Conservation (phyloP, 129 eudicot species). For the Smallanthus sonchifolius region DNA sequence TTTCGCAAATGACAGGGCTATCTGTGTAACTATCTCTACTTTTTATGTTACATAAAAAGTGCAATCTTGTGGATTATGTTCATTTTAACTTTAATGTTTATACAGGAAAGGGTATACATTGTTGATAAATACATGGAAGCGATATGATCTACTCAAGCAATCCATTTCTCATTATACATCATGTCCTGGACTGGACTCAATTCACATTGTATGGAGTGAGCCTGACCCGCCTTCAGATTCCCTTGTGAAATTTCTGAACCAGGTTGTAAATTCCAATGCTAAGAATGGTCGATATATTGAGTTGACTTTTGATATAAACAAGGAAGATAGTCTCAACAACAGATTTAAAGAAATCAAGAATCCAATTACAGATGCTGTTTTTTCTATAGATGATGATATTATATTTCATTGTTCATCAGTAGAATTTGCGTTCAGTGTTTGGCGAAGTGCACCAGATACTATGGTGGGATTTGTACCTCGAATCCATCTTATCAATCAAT, state of each 20-base stretch:
- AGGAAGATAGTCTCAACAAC: conserved; percentile 83
- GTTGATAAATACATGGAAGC: conserved; percentile 81
- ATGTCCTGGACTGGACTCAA: conserved; percentile 73
- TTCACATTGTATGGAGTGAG: conserved; percentile 87
- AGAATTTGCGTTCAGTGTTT: conserved; percentile 69
- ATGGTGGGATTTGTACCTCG: conserved; percentile 96
- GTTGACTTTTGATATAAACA: conserved; percentile 67
- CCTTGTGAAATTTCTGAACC: conserved; percentile 54
- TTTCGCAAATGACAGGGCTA: too few relatives aligned
- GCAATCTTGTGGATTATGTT: not conserved
- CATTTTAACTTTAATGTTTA: not conserved
- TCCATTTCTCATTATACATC: conserved; percentile 83
- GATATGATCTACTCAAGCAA: conserved; percentile 78
- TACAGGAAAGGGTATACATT: conserved; percentile 72
- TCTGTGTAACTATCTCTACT: too few relatives aligned
- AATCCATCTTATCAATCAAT: conserved; percentile 58
- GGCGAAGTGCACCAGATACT: conserved; percentile 82
- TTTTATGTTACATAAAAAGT: too few relatives aligned
- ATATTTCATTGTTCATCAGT: conserved; percentile 78
- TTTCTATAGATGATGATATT: conserved; percentile 80
- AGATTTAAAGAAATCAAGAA: conserved; percentile 73
- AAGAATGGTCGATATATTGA: conserved; percentile 57
- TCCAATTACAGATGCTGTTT: conserved; percentile 63
- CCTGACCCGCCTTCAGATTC: conserved; percentile 71
- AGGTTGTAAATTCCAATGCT: conserved; percentile 38